Conservation (phyloP, 2,329 filamentous ascomycete genomes). For the Fusarium sacchari region DNA sequence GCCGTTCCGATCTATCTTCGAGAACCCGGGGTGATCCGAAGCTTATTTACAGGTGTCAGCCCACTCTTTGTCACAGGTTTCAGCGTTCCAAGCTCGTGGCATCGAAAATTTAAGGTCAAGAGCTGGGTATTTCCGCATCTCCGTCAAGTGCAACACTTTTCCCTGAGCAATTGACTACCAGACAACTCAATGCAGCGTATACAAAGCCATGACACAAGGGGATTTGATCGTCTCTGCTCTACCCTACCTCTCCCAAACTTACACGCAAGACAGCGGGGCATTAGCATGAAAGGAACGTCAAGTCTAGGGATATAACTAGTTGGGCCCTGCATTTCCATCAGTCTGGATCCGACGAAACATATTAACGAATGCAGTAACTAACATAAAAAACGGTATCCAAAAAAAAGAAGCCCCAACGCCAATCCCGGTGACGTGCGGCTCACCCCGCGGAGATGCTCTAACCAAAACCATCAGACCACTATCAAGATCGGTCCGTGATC, state of each 20-base stretch:
- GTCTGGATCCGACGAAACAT: conserved; percentile 12
- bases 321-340: conserved; percentile 14
- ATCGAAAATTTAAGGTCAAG: conserved; percentile 12
- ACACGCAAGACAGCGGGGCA: conserved; percentile 7
- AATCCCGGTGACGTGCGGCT: neutral
- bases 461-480: conserved; percentile 39
- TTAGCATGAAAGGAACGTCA: neutral
- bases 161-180: neutral
- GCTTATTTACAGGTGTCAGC: conserved; percentile 29
- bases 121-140: conserved; percentile 42
- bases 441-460: conserved; percentile 41
- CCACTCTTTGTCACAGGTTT: conserved; percentile 42
- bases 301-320: neutral
- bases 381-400: neutral
- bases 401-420: conserved; percentile 10
- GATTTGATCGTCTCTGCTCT: neutral
- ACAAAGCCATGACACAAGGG: neutral
- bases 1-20: conserved; percentile 36
- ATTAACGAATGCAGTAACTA: conserved; percentile 1
- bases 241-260: neutral
- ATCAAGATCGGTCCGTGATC: conserved; percentile 27
- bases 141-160: conserved; percentile 19
- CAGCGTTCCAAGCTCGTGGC: conserved; percentile 22
- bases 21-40: conserved; percentile 39
- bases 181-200: neutral